Conservation (phyloP, 495 filamentous ascomycete species). For the Sabuloglossum arenarium region DNA sequence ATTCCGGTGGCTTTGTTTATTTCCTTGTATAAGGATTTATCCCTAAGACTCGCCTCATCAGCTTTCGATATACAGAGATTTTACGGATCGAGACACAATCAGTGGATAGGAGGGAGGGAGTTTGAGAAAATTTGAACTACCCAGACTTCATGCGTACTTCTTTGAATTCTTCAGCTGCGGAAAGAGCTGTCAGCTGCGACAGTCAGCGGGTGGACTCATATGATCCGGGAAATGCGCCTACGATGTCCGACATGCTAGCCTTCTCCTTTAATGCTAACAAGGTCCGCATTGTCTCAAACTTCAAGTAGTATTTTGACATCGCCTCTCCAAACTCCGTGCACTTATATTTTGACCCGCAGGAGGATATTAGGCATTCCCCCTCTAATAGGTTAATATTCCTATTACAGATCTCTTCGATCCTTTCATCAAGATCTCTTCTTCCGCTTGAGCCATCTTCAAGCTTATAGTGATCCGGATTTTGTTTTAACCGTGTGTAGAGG, state of each 20-base stretch:
- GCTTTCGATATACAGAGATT: conserved; percentile 44
- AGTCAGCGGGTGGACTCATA: conserved; percentile 16
- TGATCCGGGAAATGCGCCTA: conserved; percentile 20
- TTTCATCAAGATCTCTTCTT: conserved; percentile 36
- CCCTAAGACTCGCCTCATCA: conserved; percentile 45
- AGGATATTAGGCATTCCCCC: conserved; percentile 33
- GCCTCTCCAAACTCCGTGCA: conserved; percentile 66
- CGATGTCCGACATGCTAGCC: conserved; percentile 47
- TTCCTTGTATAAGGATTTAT: conserved; percentile 60
- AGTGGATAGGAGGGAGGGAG: background rate
- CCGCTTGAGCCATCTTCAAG: conserved; percentile 36
- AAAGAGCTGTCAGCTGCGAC: conserved; percentile 36
- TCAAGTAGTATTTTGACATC: conserved; percentile 86
- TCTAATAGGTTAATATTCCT: conserved; percentile 54
- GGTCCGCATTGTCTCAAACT: conserved; percentile 74
- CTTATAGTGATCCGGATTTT: conserved; percentile 63
- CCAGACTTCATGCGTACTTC: conserved; percentile 51
- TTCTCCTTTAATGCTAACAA: conserved; percentile 40
- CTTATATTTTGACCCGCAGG: conserved; percentile 21
- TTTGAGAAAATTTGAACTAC: background rate
- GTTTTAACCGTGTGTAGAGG: conserved; percentile 57
- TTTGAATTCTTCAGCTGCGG: conserved; percentile 57
- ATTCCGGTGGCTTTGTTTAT: conserved; percentile 57
- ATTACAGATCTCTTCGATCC: conserved; percentile 60
- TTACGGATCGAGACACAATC: background rate